Conservation (phyloP, 331 rosid genomes). For the Dryas integrifolia region DNA sequence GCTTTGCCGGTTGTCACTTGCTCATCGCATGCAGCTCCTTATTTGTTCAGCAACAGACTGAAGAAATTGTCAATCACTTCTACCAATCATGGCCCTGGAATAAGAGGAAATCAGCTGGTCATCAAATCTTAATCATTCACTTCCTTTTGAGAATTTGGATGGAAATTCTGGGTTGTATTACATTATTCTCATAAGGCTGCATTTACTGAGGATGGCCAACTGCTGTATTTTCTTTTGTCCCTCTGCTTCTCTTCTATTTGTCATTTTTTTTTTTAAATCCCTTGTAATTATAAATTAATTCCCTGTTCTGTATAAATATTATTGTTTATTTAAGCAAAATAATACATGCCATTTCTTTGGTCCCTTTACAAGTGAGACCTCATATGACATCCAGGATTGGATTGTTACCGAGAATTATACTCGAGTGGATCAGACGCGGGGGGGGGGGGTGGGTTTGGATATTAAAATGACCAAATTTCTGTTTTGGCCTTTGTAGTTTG, state of each 20-base stretch:
- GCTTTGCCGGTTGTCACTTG: neutral
- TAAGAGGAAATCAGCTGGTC: conserved; percentile 1
- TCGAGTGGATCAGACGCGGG: no score
- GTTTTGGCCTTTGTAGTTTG: no score
- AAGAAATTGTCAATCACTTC: neutral
- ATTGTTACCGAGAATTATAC: no score
- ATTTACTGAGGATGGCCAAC: neutral
- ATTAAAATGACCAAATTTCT: no score
- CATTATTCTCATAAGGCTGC: neutral
- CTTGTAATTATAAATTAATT: conserved; percentile 15
- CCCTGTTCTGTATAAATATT: conserved; percentile 34
- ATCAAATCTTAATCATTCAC: neutral
- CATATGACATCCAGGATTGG: no score
- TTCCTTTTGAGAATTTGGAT: neutral
- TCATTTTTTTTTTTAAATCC: neutral
- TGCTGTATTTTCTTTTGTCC: neutral
- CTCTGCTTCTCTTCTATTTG: conserved; percentile 6
- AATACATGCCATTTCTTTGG: neutral
- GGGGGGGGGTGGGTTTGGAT: no score
- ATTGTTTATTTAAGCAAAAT: conserved; percentile 18
- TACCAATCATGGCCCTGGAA: neutral
- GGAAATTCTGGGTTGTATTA: neutral
- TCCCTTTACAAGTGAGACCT: no score
- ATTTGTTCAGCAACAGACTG: conserved; percentile 1
- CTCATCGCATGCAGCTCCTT: neutral